These are phyloP conservation scores for Boehmeria nivea DNA, from an alignment of 306 rosid species.

Conservation along the genomic window DNA sequence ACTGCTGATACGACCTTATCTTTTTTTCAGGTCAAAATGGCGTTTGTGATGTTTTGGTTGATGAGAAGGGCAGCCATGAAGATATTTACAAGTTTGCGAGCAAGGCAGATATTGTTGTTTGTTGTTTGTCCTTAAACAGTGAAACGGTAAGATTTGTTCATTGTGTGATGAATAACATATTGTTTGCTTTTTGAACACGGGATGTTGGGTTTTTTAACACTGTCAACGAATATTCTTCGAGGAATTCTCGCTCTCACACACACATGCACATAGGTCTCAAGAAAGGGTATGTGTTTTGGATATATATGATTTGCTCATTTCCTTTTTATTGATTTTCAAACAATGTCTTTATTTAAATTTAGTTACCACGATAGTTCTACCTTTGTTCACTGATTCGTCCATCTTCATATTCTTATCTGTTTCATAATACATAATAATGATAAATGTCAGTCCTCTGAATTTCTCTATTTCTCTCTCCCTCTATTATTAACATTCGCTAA, in stretches of 20 bases:
- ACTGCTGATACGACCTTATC: constrained; percentile 9
- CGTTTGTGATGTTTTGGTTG: constrained; percentile 44
- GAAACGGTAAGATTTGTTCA: constrained; percentile 56
- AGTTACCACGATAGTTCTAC: no score
- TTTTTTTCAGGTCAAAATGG: constrained; percentile 35
- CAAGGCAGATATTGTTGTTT: constrained; percentile 78
- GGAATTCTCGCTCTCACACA: no score
- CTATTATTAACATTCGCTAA: neutral
- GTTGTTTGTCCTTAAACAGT: constrained; percentile 58
- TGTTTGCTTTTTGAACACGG: neutral
- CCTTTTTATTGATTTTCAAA: neutral
- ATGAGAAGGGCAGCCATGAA: constrained; percentile 64
- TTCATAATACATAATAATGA: neutral
- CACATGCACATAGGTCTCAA: no score
- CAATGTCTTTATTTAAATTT: neutral
- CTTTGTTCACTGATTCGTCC: no score
- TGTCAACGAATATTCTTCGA: no score
- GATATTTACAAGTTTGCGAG: constrained; percentile 66
- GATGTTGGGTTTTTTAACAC: no score
- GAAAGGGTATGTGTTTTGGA: no score
- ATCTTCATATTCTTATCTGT: neutral
- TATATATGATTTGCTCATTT: no score
- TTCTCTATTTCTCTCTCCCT: neutral
- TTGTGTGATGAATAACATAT: no score
- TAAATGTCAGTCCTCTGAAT: no score